Evolutionary conservation across 805 yeast genomes (phyloP).

Genomic region (Ogataea neopini): DNA sequence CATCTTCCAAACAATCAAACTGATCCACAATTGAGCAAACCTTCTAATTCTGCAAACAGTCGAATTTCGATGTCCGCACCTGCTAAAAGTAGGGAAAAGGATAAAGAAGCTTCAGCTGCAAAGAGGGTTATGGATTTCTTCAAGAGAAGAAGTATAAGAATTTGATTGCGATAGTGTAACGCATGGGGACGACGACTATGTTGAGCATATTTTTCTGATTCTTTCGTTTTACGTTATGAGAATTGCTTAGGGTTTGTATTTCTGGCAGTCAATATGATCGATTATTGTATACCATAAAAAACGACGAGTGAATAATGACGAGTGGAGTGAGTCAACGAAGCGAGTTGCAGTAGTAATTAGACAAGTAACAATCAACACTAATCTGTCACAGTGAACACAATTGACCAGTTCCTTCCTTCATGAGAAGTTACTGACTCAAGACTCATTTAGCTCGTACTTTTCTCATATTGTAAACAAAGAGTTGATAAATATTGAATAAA

Average conservation of each 20-base stretch:
- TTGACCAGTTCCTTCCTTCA: no score
- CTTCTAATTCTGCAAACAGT: constrained; percentile 36
- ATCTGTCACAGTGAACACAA: no score
- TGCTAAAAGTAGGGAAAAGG: constrained; percentile 15
- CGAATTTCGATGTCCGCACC: constrained; percentile 28
- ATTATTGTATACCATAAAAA: not conserved
- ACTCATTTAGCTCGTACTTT: not conserved
- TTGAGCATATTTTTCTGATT: not conserved
- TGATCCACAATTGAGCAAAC: constrained; percentile 13
- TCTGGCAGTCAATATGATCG: not conserved
- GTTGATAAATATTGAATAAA: constrained; percentile 12
- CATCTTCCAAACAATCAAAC: not conserved
- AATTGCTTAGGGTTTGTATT: constrained; percentile 6
- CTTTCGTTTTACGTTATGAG: constrained; percentile 6
- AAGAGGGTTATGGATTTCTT: constrained; percentile 77
- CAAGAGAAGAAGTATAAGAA: constrained; percentile 59
- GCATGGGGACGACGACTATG: not conserved
- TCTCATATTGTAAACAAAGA: not conserved
- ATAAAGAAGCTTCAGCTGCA: constrained; percentile 71
- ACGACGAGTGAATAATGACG: not conserved
- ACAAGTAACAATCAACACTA: no score
- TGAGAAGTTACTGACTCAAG: no score
- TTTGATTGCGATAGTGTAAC: constrained; percentile 18
- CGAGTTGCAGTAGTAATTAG: no score
- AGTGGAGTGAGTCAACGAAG: not conserved